These are phyloP conservation scores for Adansonia madagascariensis DNA, from an alignment of 441 rosid species.

Conservation along the genomic window DNA sequence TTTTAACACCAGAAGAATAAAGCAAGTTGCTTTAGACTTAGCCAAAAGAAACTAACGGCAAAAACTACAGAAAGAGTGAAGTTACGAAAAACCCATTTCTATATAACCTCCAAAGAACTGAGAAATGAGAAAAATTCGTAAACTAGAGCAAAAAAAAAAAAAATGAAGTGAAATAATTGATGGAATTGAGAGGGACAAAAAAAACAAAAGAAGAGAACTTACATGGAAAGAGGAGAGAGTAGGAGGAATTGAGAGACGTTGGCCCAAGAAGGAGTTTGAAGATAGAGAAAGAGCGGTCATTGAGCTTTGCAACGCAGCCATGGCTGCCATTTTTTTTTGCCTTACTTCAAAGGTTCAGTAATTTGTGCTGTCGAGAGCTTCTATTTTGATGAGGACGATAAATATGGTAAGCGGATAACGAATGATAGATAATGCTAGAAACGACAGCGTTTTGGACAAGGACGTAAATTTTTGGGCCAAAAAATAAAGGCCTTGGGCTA, in stretches of 20 bases:
- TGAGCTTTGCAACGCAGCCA: slow-evolving; percentile 79
- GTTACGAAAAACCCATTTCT: slow-evolving; percentile 21
- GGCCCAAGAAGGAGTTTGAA: slow-evolving; percentile 72
- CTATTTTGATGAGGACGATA: slow-evolving; percentile 23
- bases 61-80: neutral
- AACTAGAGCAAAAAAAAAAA: neutral
- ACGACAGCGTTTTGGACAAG: slow-evolving; percentile 28
- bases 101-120: slow-evolving; percentile 14
- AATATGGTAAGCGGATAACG: slow-evolving; percentile 36
- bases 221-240: slow-evolving; percentile 49
- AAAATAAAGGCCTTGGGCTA: slow-evolving; percentile 4
- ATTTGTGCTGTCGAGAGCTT: neutral
- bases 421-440: neutral
- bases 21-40: slow-evolving; percentile 9
- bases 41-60: neutral
- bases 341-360: slow-evolving; percentile 31
- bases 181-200: neutral
- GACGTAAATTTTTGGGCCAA: neutral
- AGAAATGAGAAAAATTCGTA: neutral
- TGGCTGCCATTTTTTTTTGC: slow-evolving; percentile 59
- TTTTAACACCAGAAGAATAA: neutral
- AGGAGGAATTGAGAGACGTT: slow-evolving; percentile 53
- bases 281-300: slow-evolving; percentile 69
- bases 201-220: slow-evolving; percentile 27
- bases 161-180: neutral